Base-by-base conservation (phyloP, 345 rosid genomes). In the Aegle marmelos region DNA sequence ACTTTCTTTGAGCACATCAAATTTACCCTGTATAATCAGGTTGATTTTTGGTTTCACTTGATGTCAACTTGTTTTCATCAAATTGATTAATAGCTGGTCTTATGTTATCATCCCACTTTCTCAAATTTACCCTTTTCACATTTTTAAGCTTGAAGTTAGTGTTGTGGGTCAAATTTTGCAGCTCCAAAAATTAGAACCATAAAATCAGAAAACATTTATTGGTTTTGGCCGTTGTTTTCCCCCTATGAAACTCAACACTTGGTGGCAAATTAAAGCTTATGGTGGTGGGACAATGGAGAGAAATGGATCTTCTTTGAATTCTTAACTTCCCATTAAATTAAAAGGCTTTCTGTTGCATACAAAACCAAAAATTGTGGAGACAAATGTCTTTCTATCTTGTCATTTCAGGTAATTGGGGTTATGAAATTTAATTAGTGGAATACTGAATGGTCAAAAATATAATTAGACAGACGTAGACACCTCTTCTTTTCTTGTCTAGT, bases 401-500 rank as follows among this genome's bases (percentile, higher is more conserved):
- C 11, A 21, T 64, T 30, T 33, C 41, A 31, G 68, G 36, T 21
- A 19, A 48, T 17, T 27, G 37, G 25, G n/a, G 61, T 58, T 67
- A 74, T 78, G 70, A 53, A 6, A 68, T 68, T 79, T 45, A 11
- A 0, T 45, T 82, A 82, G 85, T 84, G 83, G 84, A 34, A 80
- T 9, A 13, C 67, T 54, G 73, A 77, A 45, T 70, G 74, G 89
- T 89, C 90, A 90, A 86, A 86, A 80, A 76, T 72, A 76, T 84
- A 86, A 83, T 89, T 53, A 84, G 87, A 87, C 91, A 89, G 75
- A 85, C 48, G 7, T 62, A 65, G 89, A 90, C 88, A 62, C 14
- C 50, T 34, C 82, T 86, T 89, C 88, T 78, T 85, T 85, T 89
- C 92, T 33, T 88, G 88, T 88, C 88, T 78, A 25, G 24, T 33